Evolutionary conservation across 805 yeast genomes (phyloP), one percentile per base, ranked within the genome.

Genomic region (Candida xiaguanensis): DNA sequence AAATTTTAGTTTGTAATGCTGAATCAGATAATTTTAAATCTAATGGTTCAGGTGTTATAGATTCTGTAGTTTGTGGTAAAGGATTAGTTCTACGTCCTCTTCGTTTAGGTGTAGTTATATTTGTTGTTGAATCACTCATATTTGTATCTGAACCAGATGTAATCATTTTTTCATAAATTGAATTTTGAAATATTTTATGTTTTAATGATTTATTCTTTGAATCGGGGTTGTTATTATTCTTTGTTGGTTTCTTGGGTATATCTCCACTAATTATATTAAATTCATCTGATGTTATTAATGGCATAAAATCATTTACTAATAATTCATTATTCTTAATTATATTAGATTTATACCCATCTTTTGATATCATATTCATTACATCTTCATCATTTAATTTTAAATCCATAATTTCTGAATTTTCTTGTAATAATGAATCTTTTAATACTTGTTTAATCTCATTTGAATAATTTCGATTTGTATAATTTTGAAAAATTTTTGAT

Each of bases 71-170:
- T 17, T n/a, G n/a, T n/a, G n/a, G n/a, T n/a, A n/a, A n/a, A n/a
- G n/a, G 16, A n/a, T n/a, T 13, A 5, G 28, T 33, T 8, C 63
- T 59, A 39, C 72, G 53, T 48, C 73, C 54, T 34, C 72, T 59
- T 46, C 72, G 53, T 42, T 65, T 61, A 17, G 58, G 52, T 23
- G 53, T 39, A 1, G 57, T 38, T 1, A 49, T 41, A 20, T 48
- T 49, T 3, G 30, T 44, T 18, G 8, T 26, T 27, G 42, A 38
- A 13, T 55, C 61, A 11, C 58, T 51, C 5, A 41, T 51, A 37
- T 59, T 61, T 1, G 70, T 58, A 40, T 68, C 74, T 1, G 71
- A 65, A 1, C 72, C 74, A 5, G 70, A 63, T 1, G 72, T 63
- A 5, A 45, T 40, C 20, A 51, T 44, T 31, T 42, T 29, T 31